Percentiles rank a stretch among this genome's conserved stretches.
These are phyloP conservation scores for Penicillium sp. DNA, from an alignment of 2,329 filamentous ascomycete genomes.

Conservation along the genomic window DNA sequence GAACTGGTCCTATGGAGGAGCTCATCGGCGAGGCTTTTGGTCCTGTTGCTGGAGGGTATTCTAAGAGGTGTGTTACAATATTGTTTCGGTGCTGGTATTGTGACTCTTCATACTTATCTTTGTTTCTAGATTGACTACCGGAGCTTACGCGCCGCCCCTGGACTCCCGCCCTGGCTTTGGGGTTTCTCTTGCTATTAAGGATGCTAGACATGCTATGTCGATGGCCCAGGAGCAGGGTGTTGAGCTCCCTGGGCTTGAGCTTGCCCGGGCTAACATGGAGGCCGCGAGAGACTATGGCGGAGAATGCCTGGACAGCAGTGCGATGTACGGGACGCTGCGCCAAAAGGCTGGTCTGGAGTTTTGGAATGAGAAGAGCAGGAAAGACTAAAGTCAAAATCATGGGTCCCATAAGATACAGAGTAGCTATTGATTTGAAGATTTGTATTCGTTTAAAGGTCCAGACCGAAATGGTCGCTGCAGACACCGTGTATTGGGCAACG, in stretches of 20 bases:
- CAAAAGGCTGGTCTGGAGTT: constrained; percentile 38
- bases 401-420: neutral
- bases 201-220: constrained; percentile 35
- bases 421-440: neutral
- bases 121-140: constrained; percentile 39
- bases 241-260: constrained; percentile 33
- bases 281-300: constrained; percentile 37
- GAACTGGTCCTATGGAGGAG: constrained; percentile 42
- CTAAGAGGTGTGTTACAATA: constrained; percentile 33
- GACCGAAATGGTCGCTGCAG: neutral
- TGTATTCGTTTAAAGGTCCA: neutral
- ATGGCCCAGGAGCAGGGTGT: constrained; percentile 34
- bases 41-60: constrained; percentile 43
- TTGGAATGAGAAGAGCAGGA: constrained; percentile 41
- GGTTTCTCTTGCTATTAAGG: constrained; percentile 40
- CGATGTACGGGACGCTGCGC: constrained; percentile 39
- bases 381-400: constrained; percentile 12
- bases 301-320: constrained; percentile 39
- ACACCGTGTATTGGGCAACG: neutral
- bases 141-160: constrained; percentile 42
- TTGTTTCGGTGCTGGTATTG: neutral
- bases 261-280: constrained; percentile 38
- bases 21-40: constrained; percentile 47
- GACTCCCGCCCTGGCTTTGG: constrained; percentile 37
- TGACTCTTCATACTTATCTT: neutral